Evolutionary conservation across 768 basidiomycete species (phyloP).

Genomic region (Rhodotorula taiwanensis): DNA sequence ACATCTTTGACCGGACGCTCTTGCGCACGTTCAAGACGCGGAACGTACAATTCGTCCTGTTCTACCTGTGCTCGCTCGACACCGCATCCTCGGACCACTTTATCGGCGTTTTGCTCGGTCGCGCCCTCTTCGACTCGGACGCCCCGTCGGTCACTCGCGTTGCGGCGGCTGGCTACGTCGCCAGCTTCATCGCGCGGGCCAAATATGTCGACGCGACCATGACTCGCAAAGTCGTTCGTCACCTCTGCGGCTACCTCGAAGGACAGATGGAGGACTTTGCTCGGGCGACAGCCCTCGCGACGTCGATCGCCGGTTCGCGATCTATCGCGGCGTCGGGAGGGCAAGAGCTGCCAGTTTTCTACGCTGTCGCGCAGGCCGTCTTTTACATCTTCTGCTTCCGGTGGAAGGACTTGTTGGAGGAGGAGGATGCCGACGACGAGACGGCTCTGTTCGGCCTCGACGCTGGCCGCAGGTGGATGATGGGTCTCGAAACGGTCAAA

Average conservation of each 20-base stretch:
- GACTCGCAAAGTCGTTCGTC: slow-evolving; percentile 63
- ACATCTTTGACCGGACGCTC: slow-evolving; percentile 88
- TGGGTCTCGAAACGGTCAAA: slow-evolving; percentile 67
- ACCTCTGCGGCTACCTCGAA: slow-evolving; percentile 80
- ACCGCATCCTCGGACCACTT: slow-evolving; percentile 85
- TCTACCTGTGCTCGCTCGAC: slow-evolving; percentile 89
- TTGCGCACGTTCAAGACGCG: slow-evolving; percentile 93
- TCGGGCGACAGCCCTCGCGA: slow-evolving; percentile 1
- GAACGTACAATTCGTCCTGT: slow-evolving; percentile 93
- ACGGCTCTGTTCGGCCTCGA: slow-evolving; percentile 47
- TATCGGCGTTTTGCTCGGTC: slow-evolving; percentile 86
- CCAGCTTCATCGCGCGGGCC: slow-evolving; percentile 83
- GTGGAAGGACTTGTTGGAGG: slow-evolving; percentile 72
- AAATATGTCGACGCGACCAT: slow-evolving; percentile 70
- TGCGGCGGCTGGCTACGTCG: slow-evolving; percentile 90
- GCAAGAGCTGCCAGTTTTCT: slow-evolving; percentile 60
- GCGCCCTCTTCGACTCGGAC: slow-evolving; percentile 62
- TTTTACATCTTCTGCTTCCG: slow-evolving; percentile 97
- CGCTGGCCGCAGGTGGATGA: slow-evolving; percentile 68
- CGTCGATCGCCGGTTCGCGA: neutral
- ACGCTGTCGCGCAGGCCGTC: slow-evolving; percentile 82
- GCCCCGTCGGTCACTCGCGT: slow-evolving; percentile 70
- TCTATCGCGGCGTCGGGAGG: neutral
- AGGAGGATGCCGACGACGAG: slow-evolving; percentile 52
- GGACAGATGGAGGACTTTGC: slow-evolving; percentile 62